phyloP scores from a whole-genome alignment of 306 rosid species.

The Delonix regia region DNA sequence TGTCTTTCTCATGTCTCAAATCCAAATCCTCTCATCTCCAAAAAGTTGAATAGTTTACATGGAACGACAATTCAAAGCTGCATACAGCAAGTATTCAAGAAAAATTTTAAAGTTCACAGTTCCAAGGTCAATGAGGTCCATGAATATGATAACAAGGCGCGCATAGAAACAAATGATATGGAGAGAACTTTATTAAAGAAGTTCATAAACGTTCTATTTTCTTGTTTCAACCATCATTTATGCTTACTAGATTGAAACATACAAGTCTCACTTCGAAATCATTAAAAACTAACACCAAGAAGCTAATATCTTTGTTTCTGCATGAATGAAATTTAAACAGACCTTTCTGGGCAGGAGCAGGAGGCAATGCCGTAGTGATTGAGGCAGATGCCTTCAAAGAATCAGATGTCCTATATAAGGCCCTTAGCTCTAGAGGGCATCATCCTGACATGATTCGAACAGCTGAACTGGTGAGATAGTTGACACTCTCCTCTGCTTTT shows the following conservation, averaged over 20 bases:
- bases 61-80: not conserved
- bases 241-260: not conserved
- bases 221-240: constrained; percentile 28
- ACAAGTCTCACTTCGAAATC: constrained; percentile 24
- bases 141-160: not conserved
- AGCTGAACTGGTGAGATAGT: constrained; percentile 74
- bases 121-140: not conserved
- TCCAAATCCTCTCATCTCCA: not conserved
- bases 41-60: not conserved
- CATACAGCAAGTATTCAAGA: not conserved
- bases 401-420: constrained; percentile 90
- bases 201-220: constrained; percentile 7
- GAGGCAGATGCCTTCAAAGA: constrained; percentile 98
- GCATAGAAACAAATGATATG: not conserved
- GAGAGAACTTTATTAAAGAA: not conserved
- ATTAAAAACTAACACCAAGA: constrained; percentile 19
- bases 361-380: constrained; percentile 76
- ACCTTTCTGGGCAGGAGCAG: constrained; percentile 92
- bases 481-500: constrained; percentile 28
- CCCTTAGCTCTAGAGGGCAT: constrained; percentile 87
- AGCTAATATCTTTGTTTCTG: constrained; percentile 38
- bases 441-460: constrained; percentile 89
- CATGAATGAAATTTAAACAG: constrained; percentile 58
- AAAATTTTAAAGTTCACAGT: no score
- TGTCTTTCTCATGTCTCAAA: not conserved